Percentiles rank a stretch among this genome's conserved stretches.
Evolutionary conservation across 176 grass and related monocot genomes (phyloP).

Genomic region (Puya raimondii): DNA sequence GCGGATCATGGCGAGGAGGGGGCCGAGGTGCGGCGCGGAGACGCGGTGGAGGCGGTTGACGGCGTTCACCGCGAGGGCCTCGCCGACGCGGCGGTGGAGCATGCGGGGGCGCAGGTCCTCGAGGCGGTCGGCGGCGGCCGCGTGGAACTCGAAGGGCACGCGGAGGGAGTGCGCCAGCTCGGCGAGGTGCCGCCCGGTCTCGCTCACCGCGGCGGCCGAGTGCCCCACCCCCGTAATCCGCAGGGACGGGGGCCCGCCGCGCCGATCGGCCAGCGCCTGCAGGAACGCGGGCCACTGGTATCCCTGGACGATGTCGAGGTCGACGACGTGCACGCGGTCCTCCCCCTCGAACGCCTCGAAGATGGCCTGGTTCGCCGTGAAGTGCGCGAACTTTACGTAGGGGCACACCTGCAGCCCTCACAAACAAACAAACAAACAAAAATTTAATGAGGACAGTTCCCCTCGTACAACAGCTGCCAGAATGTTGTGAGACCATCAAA

Average conservation of each 20-base stretch:
- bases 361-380: constrained; percentile 60
- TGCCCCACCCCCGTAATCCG: constrained; percentile 47
- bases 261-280: constrained; percentile 37
- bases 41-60: constrained; percentile 37
- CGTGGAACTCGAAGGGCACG: constrained; percentile 48
- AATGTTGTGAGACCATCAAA: no score
- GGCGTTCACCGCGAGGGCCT: constrained; percentile 45
- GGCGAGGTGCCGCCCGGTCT: constrained; percentile 30
- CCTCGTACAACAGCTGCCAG: no score
- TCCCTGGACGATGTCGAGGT: constrained; percentile 39
- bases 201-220: constrained; percentile 18
- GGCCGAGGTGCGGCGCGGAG: constrained; percentile 17
- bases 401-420: constrained; percentile 10
- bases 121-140: constrained; percentile 21
- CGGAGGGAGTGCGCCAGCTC: constrained; percentile 45
- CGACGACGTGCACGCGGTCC: constrained; percentile 51
- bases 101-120: constrained; percentile 30
- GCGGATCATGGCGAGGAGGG: constrained; percentile 17
- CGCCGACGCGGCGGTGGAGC: constrained; percentile 40
- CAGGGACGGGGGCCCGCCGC: constrained; percentile 39
- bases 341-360: constrained; percentile 61
- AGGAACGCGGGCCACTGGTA: constrained; percentile 69
- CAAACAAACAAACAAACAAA: no score
- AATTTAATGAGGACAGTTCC: no score
- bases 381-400: constrained; percentile 61